These are phyloP conservation scores for Cryphonectria nitschkei DNA, from an alignment of 2,329 filamentous ascomycete genomes.

Conservation along the genomic window DNA sequence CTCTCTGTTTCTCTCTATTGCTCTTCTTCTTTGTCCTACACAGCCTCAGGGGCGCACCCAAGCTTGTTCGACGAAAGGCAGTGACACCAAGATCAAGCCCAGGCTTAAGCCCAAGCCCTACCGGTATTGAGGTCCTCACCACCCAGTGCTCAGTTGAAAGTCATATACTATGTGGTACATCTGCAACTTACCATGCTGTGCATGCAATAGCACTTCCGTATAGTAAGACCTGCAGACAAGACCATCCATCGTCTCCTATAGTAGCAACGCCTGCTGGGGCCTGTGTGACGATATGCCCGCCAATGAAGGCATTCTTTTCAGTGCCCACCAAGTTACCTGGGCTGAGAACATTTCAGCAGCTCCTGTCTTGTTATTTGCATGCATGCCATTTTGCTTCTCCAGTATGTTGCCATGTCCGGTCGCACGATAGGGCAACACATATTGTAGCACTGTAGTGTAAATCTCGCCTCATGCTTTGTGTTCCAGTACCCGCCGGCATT, in stretches of 20 bases:
- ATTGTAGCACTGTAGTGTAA: background rate
- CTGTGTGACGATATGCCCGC: background rate
- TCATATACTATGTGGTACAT: background rate
- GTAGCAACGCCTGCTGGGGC: background rate
- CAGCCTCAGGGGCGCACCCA: constrained; percentile 2
- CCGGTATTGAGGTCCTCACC: background rate
- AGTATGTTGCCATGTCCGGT: background rate
- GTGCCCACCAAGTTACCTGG: background rate
- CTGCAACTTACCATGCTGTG: background rate
- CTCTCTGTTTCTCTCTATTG: background rate
- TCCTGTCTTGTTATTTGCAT: background rate
- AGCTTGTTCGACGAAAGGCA: background rate
- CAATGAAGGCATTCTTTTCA: background rate
- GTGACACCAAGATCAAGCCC: background rate
- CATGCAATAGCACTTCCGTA: background rate
- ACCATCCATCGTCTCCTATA: background rate
- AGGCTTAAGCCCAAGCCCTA: background rate
- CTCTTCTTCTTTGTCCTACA: background rate
- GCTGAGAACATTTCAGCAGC: background rate
- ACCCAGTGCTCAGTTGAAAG: background rate
- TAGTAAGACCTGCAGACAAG: background rate
- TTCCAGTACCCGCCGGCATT: background rate
- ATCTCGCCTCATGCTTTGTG: background rate
- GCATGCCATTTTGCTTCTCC: background rate
- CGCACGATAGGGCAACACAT: constrained; percentile 2